Conservation (phyloP, 305 asterid species). For the Plantago rigida region DNA sequence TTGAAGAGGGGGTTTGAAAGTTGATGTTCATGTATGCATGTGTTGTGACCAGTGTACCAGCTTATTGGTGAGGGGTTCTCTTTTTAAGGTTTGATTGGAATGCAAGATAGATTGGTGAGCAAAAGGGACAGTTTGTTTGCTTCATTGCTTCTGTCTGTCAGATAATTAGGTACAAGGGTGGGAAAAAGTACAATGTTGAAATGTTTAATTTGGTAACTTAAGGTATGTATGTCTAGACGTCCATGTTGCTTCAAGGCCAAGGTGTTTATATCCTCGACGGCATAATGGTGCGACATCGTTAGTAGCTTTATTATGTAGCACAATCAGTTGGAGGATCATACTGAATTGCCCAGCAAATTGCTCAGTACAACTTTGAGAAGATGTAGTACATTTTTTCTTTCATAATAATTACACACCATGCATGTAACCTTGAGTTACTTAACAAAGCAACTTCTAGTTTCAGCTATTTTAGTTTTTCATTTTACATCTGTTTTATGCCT, state of each 20-base stretch:
- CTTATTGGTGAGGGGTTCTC: slow-evolving; percentile 45
- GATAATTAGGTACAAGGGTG: slow-evolving; percentile 4
- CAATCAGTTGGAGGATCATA: too few relatives aligned
- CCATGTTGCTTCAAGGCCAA: slow-evolving; percentile 28
- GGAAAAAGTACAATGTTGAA: neutral
- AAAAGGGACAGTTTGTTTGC: slow-evolving; percentile 33
- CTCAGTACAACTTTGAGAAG: neutral
- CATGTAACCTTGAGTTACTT: neutral
- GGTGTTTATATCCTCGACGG: neutral
- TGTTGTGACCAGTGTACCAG: slow-evolving; percentile 35
- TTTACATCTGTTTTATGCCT: too few relatives aligned
- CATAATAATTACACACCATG: neutral
- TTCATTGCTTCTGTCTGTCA: slow-evolving; percentile 25
- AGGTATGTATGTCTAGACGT: slow-evolving; percentile 8
- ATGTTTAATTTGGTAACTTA: neutral
- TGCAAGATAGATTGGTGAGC: slow-evolving; percentile 37
- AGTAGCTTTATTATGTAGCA: too few relatives aligned
- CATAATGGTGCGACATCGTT: too few relatives aligned
- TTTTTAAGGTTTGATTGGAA: slow-evolving; percentile 48
- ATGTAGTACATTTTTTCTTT: neutral
- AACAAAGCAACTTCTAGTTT: too few relatives aligned
- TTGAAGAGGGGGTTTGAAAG: slow-evolving; percentile 13
- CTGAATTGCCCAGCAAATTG: too few relatives aligned
- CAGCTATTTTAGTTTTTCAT: too few relatives aligned
- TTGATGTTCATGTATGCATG: neutral